A percentile compares a stretch with the other conserved stretches of the same genome.
phyloP scores from a whole-genome alignment of 2,329 filamentous ascomycete species.

The Pezicula radicicola region DNA sequence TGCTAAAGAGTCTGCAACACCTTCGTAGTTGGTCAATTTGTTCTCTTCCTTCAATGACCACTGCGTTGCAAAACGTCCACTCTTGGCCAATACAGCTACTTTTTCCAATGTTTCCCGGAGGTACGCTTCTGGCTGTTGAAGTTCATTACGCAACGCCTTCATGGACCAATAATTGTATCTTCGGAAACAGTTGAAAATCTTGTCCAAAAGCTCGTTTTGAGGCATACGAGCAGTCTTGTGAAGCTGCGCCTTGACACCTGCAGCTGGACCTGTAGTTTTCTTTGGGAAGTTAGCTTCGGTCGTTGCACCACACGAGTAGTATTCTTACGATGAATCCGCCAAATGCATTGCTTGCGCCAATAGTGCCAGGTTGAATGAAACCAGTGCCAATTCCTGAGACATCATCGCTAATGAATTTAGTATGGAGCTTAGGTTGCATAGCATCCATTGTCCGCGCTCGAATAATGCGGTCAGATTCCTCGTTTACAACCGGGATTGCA shows the following conservation, averaged over 20 bases:
- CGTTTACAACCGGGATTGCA: conserved; percentile 69
- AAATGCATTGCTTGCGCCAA: conserved; percentile 39
- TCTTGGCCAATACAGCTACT: conserved; percentile 78
- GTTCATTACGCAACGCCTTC: conserved; percentile 72
- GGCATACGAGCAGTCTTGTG: conserved; percentile 90
- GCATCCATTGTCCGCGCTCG: conserved; percentile 55
- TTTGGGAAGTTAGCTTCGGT: conserved; percentile 24
- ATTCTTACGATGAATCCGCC: conserved; percentile 55
- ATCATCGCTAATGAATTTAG: conserved; percentile 33
- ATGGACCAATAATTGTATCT: conserved; percentile 93
- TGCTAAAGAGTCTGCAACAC: conserved; percentile 48
- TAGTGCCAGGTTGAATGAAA: conserved; percentile 57
- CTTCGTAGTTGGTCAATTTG: conserved; percentile 48
- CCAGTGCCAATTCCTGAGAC: conserved; percentile 24
- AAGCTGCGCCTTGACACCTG: conserved; percentile 63
- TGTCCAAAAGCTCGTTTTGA: conserved; percentile 82
- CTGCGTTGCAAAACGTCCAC: conserved; percentile 78
- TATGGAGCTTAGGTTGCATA: conserved; percentile 57
- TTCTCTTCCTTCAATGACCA: conserved; percentile 79
- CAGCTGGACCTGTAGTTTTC: conserved; percentile 48
- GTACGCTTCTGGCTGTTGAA: conserved; percentile 90
- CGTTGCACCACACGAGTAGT: neutral
- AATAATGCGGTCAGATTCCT: conserved; percentile 63
- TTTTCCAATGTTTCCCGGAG: conserved; percentile 81
- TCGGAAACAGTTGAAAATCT: conserved; percentile 79